Evolutionary conservation across 331 rosid genomes (phyloP), one percentile per base, ranked within the genome.

Genomic region (Acacia pycnantha): DNA sequence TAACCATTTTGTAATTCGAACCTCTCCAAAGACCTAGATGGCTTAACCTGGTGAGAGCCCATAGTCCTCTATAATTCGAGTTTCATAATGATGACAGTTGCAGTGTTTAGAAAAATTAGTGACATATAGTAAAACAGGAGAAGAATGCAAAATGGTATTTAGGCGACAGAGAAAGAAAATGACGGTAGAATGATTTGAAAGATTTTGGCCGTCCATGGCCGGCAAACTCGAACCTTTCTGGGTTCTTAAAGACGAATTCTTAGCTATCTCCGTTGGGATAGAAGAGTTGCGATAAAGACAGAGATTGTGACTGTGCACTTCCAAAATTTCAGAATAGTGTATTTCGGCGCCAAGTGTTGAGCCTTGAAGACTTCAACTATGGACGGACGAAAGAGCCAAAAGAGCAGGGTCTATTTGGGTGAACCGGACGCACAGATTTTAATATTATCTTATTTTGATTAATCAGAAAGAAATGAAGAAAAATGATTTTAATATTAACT

Each of bases 21-120:
- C 82, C 80, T 91, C 22, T 86, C 88, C 0, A 89, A 46, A 5
- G 81, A 81, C 31, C 62, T 67, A 37, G 85, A 67, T 77, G 92
- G 59, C 88, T 91, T 92, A 61, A 86, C 84, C 79, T 89, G 97
- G 74, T 83, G 94, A 70, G 92, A 88, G 35, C 98, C 98, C 98
- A 92, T 88, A 29, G 61, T 70, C 22, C 24, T 2, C 41, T 37
- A 41, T 22, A 86, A 70, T 75, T 78, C 58, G 16, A 44, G 74
- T 51, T 26, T 73, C n/a, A 65, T 15, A 10, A 35, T 56, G 15
- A 62, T 35, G 19, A 46, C 58, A 56, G 4, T 64, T 50, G 27
- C 31, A n/a, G 53, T 27, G 37, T 64, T 31, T 8, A 75, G 4
- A 11, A 80, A 14, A 56, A 33, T 31, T 41, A 74, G 69, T 40